Percentiles rank a stretch among this genome's conserved stretches.
These are phyloP conservation scores for Xylona heveae DNA, from an alignment of 495 filamentous ascomycete genomes.

Conservation along the genomic window DNA sequence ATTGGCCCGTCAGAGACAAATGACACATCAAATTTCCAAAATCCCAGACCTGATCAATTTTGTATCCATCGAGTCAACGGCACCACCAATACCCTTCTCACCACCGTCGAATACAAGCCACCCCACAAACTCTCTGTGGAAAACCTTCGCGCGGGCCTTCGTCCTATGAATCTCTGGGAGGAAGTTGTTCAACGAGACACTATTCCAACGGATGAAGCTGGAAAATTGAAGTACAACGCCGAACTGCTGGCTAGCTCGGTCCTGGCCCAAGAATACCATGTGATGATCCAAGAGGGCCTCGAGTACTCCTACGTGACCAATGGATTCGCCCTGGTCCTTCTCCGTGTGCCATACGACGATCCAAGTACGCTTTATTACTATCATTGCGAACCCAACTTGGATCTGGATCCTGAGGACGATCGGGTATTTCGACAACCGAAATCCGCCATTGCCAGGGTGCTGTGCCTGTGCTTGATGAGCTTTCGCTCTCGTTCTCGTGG, in stretches of 20 bases:
- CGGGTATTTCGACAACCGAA: constrained; percentile 3
- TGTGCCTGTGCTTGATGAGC: constrained; percentile 23
- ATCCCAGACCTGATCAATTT: constrained; percentile 19
- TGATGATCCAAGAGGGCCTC: constrained; percentile 22
- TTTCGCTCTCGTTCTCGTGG: constrained; percentile 24
- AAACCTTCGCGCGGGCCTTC: not conserved
- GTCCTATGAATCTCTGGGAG: constrained; percentile 1
- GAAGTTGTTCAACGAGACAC: constrained; percentile 1
- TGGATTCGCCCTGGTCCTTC: constrained; percentile 24
- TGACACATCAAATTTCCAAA: constrained; percentile 5
- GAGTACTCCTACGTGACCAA: constrained; percentile 24
- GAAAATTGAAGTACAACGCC: not conserved
- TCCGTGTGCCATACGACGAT: constrained; percentile 16
- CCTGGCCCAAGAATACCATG: constrained; percentile 24
- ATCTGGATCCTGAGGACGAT: constrained; percentile 15
- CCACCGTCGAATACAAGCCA: constrained; percentile 22
- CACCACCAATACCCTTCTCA: constrained; percentile 11
- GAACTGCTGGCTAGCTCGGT: constrained; percentile 10
- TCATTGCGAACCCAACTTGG: constrained; percentile 18
- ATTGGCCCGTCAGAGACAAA: constrained; percentile 1
- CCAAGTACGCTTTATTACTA: constrained; percentile 18
- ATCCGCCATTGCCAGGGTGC: constrained; percentile 10
- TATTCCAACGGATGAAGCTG: not conserved
- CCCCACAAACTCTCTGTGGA: constrained; percentile 18
- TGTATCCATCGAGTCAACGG: constrained; percentile 18